Evolutionary conservation across 2,329 filamentous ascomycete species (phyloP).

Genomic region (Beauveria caledonica): DNA sequence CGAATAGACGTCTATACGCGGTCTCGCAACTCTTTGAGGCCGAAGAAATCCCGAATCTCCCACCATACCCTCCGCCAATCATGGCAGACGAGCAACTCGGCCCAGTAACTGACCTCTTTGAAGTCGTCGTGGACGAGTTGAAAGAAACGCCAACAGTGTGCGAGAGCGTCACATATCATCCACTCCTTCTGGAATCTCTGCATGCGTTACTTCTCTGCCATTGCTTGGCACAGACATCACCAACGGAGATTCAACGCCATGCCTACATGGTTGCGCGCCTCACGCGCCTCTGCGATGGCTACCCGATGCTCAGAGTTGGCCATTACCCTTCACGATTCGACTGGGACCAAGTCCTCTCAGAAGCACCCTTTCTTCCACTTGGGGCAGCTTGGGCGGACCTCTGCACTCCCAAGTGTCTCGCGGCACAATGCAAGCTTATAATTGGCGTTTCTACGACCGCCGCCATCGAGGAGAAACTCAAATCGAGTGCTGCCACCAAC

Average conservation of each 20-base stretch:
- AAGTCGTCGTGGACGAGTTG: not conserved
- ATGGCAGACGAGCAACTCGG: conserved; percentile 13
- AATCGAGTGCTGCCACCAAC: no score
- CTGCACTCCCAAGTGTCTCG: not conserved
- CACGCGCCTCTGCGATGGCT: conserved; percentile 65
- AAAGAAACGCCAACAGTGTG: conserved; percentile 10
- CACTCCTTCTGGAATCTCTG: conserved; percentile 68
- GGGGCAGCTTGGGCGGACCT: conserved; percentile 56
- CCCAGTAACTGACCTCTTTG: not conserved
- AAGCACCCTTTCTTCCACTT: conserved; percentile 55
- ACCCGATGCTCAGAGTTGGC: conserved; percentile 69
- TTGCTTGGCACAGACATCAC: conserved; percentile 68
- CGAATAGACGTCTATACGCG: conserved; percentile 27
- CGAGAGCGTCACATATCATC: conserved; percentile 59
- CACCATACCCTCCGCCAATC: conserved; percentile 49
- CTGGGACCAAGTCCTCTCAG: conserved; percentile 66
- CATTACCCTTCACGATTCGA: conserved; percentile 66
- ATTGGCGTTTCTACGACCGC: no score
- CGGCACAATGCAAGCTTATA: no score
- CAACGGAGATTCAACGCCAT: conserved; percentile 69
- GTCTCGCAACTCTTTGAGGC: conserved; percentile 62
- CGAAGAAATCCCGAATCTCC: conserved; percentile 52
- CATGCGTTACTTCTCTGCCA: conserved; percentile 73
- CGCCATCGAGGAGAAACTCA: no score
- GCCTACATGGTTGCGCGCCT: conserved; percentile 75